Conservation (phyloP, 805 yeast genomes). For the Yamadazyma sp. region DNA sequence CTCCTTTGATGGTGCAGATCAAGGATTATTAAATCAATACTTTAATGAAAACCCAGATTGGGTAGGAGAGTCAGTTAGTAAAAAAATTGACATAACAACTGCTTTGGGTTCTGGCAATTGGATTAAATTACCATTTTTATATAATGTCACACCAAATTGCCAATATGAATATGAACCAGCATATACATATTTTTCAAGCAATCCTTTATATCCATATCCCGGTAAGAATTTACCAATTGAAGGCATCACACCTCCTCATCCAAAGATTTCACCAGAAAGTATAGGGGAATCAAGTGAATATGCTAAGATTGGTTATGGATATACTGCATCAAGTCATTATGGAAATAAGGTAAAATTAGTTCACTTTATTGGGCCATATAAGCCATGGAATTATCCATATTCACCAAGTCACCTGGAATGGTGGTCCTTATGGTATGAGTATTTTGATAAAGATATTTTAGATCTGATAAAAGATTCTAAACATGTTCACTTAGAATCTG, state of each 20-base stretch:
- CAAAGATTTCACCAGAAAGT: background rate
- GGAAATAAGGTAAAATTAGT: constrained; percentile 44
- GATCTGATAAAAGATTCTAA: constrained; percentile 1
- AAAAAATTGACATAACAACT: background rate
- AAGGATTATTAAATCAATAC: constrained; percentile 79
- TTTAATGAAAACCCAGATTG: constrained; percentile 48
- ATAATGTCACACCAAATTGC: constrained; percentile 71
- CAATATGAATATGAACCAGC: constrained; percentile 76
- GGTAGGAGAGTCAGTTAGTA: constrained; percentile 20
- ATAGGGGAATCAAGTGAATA: constrained; percentile 2
- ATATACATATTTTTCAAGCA: constrained; percentile 44
- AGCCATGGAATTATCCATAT: constrained; percentile 49
- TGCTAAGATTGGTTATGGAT: constrained; percentile 13
- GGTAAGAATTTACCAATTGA: background rate
- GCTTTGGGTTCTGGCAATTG: constrained; percentile 36
- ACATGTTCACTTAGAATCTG: background rate
- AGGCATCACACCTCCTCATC: constrained; percentile 4
- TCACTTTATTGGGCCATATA: constrained; percentile 65
- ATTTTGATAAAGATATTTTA: constrained; percentile 15
- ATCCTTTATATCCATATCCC: constrained; percentile 8
- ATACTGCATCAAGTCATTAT: constrained; percentile 18
- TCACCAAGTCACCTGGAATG: constrained; percentile 25
- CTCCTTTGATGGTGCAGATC: constrained; percentile 87
- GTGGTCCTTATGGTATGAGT: constrained; percentile 39
- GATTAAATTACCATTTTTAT: constrained; percentile 73